Evolutionary conservation across 1,284 basidiomycete genomes (phyloP), one percentile per base, ranked within the genome.

Genomic region (Apiotrichum mycotoxinovorans): DNA sequence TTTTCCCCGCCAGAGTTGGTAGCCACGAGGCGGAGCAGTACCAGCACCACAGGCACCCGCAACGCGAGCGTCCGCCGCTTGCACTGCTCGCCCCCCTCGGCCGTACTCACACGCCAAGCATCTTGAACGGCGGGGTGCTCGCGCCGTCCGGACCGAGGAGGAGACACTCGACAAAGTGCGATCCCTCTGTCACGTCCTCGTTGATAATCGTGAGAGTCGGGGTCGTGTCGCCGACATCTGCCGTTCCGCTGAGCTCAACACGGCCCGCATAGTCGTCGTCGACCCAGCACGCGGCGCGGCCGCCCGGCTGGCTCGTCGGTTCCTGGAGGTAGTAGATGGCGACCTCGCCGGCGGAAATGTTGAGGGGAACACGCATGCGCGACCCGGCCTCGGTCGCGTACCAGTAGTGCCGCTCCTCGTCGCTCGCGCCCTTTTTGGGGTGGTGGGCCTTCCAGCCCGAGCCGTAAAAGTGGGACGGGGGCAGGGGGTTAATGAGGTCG

Each of bases 401-500:
- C 88, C 91, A 97, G 72, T 94, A 95, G 77, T 95, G 89, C 57
- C 82, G 81, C 52, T 83, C 82, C 56, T 80, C 79, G 20, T 22
- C 46, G 17, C 43, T 52, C 17, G 63, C 52, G 51, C 71, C 69
- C 42, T 76, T 78, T 43, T 81, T 78, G 1, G 91, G 89, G 70
- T 91, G 88, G 70, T 83, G 83, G 1, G 85, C 83, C 56, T 82
- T 80, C 92, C 93, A 97, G 4, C 93, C 93, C 0, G 87, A 87
- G 30, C 91, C 93, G 60, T 87, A 88, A 78, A 97, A 96, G 64
- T 94, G 79, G 35, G 87, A 88, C 0, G 87, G 84, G 11, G 93
- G 92, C 0, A 97, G 81, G 1, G 93, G 93, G 78, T 96, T 96
- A 74, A 96, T 88, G 45, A 97, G 81, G 75, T 96, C 92, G 76